phyloP scores from a whole-genome alignment of 306 rosid genomes.

The Ammopiptanthus mongolicus region DNA sequence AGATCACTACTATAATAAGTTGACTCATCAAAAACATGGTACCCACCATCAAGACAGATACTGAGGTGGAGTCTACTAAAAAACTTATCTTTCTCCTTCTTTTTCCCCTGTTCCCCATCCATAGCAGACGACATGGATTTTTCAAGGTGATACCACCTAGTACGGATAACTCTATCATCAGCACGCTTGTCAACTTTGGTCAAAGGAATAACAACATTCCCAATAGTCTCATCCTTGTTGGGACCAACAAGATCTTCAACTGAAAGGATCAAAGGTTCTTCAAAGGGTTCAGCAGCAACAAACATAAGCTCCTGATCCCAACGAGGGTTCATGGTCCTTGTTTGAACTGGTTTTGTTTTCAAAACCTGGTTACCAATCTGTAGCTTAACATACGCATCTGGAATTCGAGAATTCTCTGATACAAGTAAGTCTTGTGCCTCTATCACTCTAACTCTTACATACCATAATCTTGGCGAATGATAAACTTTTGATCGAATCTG shows the following conservation, averaged over 20 bases:
- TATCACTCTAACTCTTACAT: conserved; percentile 64
- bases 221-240: conserved; percentile 68
- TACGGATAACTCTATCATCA: conserved; percentile 52
- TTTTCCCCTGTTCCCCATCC: conserved; percentile 44
- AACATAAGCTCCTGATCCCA: conserved; percentile 86
- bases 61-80: conserved; percentile 61
- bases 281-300: conserved; percentile 92
- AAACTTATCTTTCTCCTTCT: conserved; percentile 53
- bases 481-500: conserved; percentile 81
- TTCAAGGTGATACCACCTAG: conserved; percentile 64
- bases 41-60: conserved; percentile 92
- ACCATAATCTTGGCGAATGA: conserved; percentile 91
- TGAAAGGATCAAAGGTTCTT: conserved; percentile 59
- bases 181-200: conserved; percentile 64
- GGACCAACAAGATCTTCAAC: conserved; percentile 74
- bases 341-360: conserved; percentile 53
- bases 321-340: conserved; percentile 39
- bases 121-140: conserved; percentile 62
- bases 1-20: conserved; percentile 88
- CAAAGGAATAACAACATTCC: conserved; percentile 58
- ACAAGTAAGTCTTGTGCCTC: conserved; percentile 80
- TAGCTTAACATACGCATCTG: conserved; percentile 70
- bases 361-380: conserved; percentile 72
- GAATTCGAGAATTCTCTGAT: conserved; percentile 57
- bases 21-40: conserved; percentile 92